phyloP scores from a whole-genome alignment of 2,329 filamentous ascomycete genomes.

The Aspergillus bombycis region DNA sequence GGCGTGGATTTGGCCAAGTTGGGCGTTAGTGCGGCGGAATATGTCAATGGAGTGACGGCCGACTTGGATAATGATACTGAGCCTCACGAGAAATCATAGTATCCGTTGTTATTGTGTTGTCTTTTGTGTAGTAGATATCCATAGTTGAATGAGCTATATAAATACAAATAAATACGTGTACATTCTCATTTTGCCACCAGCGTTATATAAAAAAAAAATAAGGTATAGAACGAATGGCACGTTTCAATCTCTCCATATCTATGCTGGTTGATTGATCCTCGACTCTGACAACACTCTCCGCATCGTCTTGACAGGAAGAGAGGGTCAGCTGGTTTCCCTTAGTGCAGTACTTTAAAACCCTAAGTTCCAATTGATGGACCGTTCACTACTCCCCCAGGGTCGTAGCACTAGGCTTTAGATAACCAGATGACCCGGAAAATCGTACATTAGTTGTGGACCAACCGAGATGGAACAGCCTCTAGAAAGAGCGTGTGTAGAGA shows the following conservation, averaged over 20 bases:
- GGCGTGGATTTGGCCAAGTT: slow-evolving; percentile 46
- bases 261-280: neutral
- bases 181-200: no score
- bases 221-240: neutral
- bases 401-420: neutral
- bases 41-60: slow-evolving; percentile 47
- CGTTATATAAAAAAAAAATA: no score
- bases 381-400: neutral
- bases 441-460: neutral
- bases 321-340: neutral
- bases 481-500: slow-evolving; percentile 12
- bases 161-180: neutral
- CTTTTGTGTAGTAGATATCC: neutral
- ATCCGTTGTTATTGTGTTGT: neutral
- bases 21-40: slow-evolving; percentile 46
- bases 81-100: slow-evolving; percentile 1
- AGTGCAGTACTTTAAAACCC: neutral
- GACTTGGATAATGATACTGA: slow-evolving; percentile 36
- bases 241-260: neutral
- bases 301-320: neutral
- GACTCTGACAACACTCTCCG: neutral
- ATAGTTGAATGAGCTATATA: neutral
- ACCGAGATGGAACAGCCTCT: neutral
- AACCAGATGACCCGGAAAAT: slow-evolving; percentile 8
- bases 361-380: neutral